Evolutionary conservation across 2,329 filamentous ascomycete genomes (phyloP).

Genomic region (Aspergillus pseudoglaucus): DNA sequence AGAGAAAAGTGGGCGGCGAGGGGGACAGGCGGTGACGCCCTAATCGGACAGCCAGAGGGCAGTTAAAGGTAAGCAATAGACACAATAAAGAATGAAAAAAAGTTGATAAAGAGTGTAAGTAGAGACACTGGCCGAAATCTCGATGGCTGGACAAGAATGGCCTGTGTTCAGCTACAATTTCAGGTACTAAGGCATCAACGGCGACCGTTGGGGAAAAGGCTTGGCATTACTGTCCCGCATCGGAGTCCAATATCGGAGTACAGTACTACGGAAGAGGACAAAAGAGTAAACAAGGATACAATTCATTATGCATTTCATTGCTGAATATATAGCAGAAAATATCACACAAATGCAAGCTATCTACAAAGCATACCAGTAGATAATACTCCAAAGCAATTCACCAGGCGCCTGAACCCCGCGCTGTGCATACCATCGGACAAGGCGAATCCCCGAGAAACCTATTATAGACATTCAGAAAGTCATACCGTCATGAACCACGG

Average conservation of each 20-base stretch:
- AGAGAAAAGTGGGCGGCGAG: conserved; percentile 7
- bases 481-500: not conserved
- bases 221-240: too few relatives aligned
- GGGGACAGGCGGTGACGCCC: conserved; percentile 2
- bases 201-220: too few relatives aligned
- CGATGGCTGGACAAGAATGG: too few relatives aligned
- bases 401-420: conserved; percentile 38
- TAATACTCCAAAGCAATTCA: conserved; percentile 17
- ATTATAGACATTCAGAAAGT: not conserved
- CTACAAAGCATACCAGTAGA: conserved; percentile 7
- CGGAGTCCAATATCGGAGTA: not conserved
- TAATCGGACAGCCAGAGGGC: not conserved
- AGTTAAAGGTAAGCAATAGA: not conserved
- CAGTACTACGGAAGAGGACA: not conserved
- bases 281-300: not conserved
- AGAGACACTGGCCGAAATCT: too few relatives aligned
- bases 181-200: too few relatives aligned
- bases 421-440: conserved; percentile 33
- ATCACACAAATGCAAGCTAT: conserved; percentile 13
- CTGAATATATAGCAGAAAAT: conserved; percentile 7
- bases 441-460: not conserved
- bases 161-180: too few relatives aligned
- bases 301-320: not conserved
- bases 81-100: not conserved
- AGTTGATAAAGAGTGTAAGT: too few relatives aligned